Evolutionary conservation across 768 basidiomycete genomes (phyloP).

Genomic region (Cystobasidium onofrii): DNA sequence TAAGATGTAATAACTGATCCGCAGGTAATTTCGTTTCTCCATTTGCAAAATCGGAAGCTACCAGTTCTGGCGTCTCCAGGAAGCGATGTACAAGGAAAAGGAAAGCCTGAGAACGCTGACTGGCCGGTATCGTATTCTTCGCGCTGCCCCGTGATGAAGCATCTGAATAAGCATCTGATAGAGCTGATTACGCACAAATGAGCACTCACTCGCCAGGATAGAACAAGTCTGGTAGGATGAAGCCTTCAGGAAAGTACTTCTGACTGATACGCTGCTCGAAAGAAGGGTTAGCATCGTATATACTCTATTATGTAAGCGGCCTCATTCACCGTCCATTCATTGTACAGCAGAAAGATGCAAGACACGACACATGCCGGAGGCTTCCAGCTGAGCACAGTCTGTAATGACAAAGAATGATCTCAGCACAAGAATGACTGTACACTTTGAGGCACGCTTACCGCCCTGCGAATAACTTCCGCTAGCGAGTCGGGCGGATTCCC

Average conservation of each 20-base stretch:
- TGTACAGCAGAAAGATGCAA: conserved; percentile 63
- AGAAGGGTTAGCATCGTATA: conserved; percentile 41
- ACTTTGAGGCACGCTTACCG: conserved; percentile 48
- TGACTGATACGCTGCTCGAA: conserved; percentile 38
- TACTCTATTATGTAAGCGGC: too few species aligned
- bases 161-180: neutral
- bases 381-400: conserved; percentile 51
- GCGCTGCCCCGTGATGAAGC: neutral
- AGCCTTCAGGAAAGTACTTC: conserved; percentile 62
- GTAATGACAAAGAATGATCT: conserved; percentile 33
- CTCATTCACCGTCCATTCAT: conserved; percentile 63
- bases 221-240: conserved; percentile 68
- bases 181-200: neutral
- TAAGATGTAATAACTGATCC: conserved; percentile 53
- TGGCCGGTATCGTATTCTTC: conserved; percentile 53
- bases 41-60: conserved; percentile 58
- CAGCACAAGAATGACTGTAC: neutral
- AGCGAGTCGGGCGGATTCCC: conserved; percentile 54
- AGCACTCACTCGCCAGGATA: conserved; percentile 54
- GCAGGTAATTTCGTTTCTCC: conserved; percentile 47
- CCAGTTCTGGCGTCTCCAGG: conserved; percentile 63
- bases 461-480: conserved; percentile 54
- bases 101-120: conserved; percentile 66
- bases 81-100: conserved; percentile 78
- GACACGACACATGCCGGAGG: conserved; percentile 72